phyloP scores from a whole-genome alignment of 73 alveolate genomes.

The Stentor roeselii region DNA sequence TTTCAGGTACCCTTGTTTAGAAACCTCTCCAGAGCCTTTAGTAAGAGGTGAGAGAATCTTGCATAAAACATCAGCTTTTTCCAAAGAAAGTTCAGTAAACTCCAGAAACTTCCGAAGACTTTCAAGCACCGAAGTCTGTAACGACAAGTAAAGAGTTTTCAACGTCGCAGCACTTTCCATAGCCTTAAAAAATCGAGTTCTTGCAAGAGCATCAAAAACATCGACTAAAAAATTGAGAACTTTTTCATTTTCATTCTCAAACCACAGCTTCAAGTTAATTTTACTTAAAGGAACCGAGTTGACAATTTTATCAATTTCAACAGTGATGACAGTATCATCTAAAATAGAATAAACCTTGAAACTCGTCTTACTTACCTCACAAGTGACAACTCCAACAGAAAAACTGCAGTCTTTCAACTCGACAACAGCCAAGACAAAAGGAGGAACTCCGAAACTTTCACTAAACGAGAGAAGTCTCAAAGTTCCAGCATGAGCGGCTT shows the following conservation, averaged over 20 bases:
- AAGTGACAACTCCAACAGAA: background rate
- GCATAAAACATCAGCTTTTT: background rate
- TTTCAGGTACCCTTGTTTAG: background rate
- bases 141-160: background rate
- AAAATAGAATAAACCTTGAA: background rate
- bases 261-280: too few species aligned
- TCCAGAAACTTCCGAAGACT: background rate
- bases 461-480: background rate
- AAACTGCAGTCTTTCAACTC: background rate
- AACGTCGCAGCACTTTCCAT: background rate
- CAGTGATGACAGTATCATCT: background rate
- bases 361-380: background rate
- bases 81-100: background rate
- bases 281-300: too few species aligned
- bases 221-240: too few species aligned
- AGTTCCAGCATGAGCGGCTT: conserved; percentile 2
- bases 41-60: background rate
- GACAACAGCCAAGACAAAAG: background rate
- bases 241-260: too few species aligned
- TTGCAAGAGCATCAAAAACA: too few species aligned
- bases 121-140: background rate
- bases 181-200: too few species aligned
- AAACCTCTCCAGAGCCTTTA: background rate
- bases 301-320: background rate
- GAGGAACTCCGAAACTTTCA: background rate